phyloP scores from a whole-genome alignment of 495 filamentous ascomycete genomes.

The Ramalina intermedia region DNA sequence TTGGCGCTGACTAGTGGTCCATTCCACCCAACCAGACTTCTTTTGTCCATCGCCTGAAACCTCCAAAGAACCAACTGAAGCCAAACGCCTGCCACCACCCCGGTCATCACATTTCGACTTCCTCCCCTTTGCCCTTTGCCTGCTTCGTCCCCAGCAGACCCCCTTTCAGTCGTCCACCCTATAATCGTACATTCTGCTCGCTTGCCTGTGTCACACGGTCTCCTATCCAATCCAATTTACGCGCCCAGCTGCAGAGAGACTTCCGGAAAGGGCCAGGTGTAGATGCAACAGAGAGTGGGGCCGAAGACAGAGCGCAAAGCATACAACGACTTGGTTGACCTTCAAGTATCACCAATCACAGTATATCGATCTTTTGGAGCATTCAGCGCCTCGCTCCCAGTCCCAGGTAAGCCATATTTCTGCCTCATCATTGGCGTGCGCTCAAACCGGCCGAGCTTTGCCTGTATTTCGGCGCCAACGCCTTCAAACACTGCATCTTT shows the following conservation, averaged over 20 bases:
- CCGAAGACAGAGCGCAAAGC: not conserved
- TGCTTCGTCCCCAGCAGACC: not conserved
- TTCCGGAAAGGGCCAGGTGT: not conserved
- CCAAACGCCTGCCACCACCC: not conserved
- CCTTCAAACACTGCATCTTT: slow-evolving; percentile 13
- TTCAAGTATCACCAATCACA: slow-evolving; percentile 1
- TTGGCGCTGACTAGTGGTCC: not conserved
- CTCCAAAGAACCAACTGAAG: not conserved
- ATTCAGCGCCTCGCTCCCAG: slow-evolving; percentile 9
- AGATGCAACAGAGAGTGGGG: not conserved
- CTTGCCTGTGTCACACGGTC: not conserved
- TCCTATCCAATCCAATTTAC: not conserved
- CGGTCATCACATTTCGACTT: not conserved
- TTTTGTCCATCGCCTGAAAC: slow-evolving; percentile 1
- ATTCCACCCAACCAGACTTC: not conserved
- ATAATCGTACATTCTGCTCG: not conserved
- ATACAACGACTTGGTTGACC: not conserved
- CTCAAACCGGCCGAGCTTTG: slow-evolving; percentile 30
- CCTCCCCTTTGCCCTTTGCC: not conserved
- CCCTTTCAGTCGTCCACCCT: not conserved
- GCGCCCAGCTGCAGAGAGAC: not conserved
- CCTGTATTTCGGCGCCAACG: slow-evolving; percentile 28
- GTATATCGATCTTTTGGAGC: not conserved
- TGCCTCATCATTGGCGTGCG: slow-evolving; percentile 21
- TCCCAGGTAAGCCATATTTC: slow-evolving; percentile 4